Percentiles rank a stretch among this genome's conserved stretches.
phyloP scores from a whole-genome alignment of 1,284 basidiomycete genomes.

The Waitea zeae region DNA sequence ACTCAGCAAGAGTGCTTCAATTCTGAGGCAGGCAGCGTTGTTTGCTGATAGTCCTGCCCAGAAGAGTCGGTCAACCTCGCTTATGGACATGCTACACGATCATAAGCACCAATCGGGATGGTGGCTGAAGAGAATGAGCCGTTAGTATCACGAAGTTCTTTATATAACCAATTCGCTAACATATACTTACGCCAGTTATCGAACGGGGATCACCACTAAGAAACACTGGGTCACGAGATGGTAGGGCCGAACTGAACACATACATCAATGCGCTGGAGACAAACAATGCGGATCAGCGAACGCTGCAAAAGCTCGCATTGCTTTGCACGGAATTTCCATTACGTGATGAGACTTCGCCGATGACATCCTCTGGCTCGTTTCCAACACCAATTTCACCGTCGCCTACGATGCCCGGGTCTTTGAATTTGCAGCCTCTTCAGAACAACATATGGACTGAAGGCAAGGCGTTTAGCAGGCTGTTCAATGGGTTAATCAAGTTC shows the following conservation, averaged over 20 bases:
- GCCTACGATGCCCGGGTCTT: constrained; percentile 14
- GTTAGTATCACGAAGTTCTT: constrained; percentile 23
- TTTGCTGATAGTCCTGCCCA: constrained; percentile 59
- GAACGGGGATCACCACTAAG: constrained; percentile 26
- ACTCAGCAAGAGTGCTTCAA: constrained; percentile 30
- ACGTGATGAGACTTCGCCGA: constrained; percentile 19
- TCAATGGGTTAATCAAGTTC: constrained; percentile 40
- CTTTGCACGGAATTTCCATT: constrained; percentile 43
- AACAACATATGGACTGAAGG: constrained; percentile 48
- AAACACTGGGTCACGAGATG: constrained; percentile 18
- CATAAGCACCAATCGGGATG: constrained; percentile 50
- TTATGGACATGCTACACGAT: constrained; percentile 46
- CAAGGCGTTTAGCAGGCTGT: constrained; percentile 46
- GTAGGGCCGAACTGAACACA: constrained; percentile 28
- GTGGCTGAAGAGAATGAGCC: constrained; percentile 56
- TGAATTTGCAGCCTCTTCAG: constrained; percentile 23
- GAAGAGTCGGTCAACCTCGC: constrained; percentile 30
- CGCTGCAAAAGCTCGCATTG: constrained; percentile 42
- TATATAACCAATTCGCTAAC: constrained; percentile 5
- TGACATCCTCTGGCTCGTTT: constrained; percentile 23
- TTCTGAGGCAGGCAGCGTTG: constrained; percentile 58
- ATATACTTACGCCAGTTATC: constrained; percentile 23
- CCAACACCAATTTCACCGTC: constrained; percentile 20
- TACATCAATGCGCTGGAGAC: constrained; percentile 34
- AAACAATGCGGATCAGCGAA: constrained; percentile 27